Evolutionary conservation across 345 rosid genomes (phyloP).

Genomic region (Carallia brachiata): DNA sequence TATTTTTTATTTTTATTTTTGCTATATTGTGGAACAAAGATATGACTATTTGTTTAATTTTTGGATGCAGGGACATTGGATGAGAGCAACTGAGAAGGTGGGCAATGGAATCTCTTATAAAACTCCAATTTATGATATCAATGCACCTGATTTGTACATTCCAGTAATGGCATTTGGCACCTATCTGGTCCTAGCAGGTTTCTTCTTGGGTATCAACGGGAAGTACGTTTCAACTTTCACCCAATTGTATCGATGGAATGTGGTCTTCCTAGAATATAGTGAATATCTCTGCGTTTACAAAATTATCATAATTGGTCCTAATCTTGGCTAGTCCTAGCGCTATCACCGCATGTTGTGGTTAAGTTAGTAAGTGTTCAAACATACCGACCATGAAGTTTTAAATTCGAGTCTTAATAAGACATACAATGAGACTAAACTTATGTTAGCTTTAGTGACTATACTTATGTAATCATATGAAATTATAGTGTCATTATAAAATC

Average conservation of each 20-base stretch:
- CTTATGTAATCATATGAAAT: too few species aligned
- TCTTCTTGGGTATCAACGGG: constrained; percentile 15
- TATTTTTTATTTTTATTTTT: background rate
- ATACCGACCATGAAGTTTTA: too few species aligned
- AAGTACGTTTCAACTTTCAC: constrained; percentile 1
- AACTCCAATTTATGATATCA: constrained; percentile 19
- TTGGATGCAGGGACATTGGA: constrained; percentile 19
- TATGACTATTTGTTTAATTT: too few species aligned
- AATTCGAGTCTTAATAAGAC: too few species aligned
- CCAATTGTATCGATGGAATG: too few species aligned
- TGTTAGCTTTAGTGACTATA: too few species aligned
- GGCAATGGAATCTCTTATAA: constrained; percentile 7
- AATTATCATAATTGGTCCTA: too few species aligned
- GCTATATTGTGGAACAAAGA: background rate
- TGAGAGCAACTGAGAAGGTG: background rate
- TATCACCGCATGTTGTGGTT: too few species aligned
- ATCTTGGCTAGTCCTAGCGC: too few species aligned
- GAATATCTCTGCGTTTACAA: background rate
- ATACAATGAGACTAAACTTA: too few species aligned
- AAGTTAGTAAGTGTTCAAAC: too few species aligned
- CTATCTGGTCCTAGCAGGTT: constrained; percentile 15
- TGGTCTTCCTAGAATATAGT: background rate
- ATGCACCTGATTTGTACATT: constrained; percentile 25
- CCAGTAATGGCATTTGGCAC: constrained; percentile 27
- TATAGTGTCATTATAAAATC: too few species aligned